Evolutionary conservation across 2,329 filamentous ascomycete species (phyloP), one percentile per base, ranked within the genome.

Genomic region (Diaporthe batatas): DNA sequence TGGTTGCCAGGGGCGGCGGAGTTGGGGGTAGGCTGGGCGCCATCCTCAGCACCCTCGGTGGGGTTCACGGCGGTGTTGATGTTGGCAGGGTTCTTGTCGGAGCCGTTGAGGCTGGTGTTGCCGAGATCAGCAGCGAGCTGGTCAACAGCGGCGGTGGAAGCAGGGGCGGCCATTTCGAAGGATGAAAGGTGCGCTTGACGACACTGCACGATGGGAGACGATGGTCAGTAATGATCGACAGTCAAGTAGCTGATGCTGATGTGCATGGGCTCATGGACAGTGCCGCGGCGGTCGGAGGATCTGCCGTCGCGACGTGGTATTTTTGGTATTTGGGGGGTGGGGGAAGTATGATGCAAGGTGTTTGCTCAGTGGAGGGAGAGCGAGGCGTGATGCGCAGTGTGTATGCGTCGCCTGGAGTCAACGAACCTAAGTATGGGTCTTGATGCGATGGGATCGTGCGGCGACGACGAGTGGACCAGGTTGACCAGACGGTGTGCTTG

Each of bases 91-190:
- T 90, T 88, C 84, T 91, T 90, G 81, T 92, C 91, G 79, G 87
- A 86, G 79, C 90, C 88, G 81, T 93, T 91, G 82, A 94, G 87
- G 83, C 89, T 88, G 81, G 91, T 85, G 86, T 91, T 94, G 84
- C 89, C 87, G 80, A 93, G 92, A 82, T 96, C 93, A 85, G 90
- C 87, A 86, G 91, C 90, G 84, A 95, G 93, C 92, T 94, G 93
- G 80, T 93, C 92, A 87, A 92, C 90, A 90, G 89, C 89, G 84
- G 85, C 85, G 80, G 86, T 82, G 78, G 86, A 81, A 82, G 86
- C 84, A 84, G 88, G 84, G 81, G 88, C 86, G 85, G 90, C 87
- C 90, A 93, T 92, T 84, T 85, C 88, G 80, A 77, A 74, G 72
- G 69, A 76, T 79, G 78, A 75, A 72, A 71, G 65, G 75, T 68